phyloP scores from a whole-genome alignment of 306 rosid genomes.

The Pachyrhizus erosus region DNA sequence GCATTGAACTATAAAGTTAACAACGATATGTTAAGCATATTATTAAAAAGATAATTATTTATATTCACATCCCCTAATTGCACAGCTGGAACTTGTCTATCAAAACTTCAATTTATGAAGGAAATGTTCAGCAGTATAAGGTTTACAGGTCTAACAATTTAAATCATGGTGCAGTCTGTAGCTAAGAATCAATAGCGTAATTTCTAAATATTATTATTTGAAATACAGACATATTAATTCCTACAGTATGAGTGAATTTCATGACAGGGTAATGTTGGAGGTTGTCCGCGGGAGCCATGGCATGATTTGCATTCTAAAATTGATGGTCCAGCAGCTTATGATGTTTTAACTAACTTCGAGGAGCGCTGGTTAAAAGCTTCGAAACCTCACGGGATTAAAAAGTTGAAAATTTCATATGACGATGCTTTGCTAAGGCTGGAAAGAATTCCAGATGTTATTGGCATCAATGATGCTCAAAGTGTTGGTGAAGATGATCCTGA shows the following conservation, averaged over 20 bases:
- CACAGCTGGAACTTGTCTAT: not conserved
- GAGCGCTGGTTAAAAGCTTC: conserved; percentile 96
- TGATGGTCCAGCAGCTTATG: conserved; percentile 99
- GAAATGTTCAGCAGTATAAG: conserved; percentile 5
- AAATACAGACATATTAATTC: conserved; percentile 32
- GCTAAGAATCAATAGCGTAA: conserved; percentile 5
- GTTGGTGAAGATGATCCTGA: conserved; percentile 75
- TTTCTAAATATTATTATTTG: conserved; percentile 20
- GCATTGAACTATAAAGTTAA: not conserved
- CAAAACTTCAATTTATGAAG: not conserved
- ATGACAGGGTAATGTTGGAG: conserved; percentile 72
- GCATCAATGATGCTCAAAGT: conserved; percentile 59
- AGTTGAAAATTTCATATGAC: conserved; percentile 70
- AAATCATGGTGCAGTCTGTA: conserved; percentile 32
- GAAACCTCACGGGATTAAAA: conserved; percentile 86
- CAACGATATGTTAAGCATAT: conserved; percentile 4
- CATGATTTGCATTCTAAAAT: conserved; percentile 95
- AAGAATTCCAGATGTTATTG: conserved; percentile 83
- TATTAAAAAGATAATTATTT: not conserved
- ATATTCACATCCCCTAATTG: not conserved
- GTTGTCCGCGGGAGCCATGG: conserved; percentile 99
- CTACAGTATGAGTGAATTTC: conserved; percentile 33
- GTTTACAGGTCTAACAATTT: not conserved
- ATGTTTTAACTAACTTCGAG: conserved; percentile 92
- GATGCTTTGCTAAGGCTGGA: conserved; percentile 88